Evolutionary conservation across 2,329 filamentous ascomycete species (phyloP), one percentile per base, ranked within the genome.

Genomic region (Beauveria scarabaeidicola): DNA sequence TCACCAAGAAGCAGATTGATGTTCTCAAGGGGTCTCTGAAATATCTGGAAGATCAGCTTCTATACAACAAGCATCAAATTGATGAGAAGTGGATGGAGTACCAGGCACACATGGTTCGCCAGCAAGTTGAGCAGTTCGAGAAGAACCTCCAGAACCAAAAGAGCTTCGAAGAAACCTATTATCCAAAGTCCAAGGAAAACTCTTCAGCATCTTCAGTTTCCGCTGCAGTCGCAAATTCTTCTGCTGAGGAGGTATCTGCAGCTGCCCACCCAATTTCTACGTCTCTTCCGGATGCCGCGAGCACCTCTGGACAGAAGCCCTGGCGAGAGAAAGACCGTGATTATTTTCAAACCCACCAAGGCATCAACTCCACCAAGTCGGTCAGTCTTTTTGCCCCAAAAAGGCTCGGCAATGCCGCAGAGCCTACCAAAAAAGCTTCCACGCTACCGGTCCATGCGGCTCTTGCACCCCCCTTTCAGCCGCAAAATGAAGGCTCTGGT

Each of bases 21-120:
- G 70, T 73, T 46, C 75, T 86, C 58, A 77, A 76, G 44, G 65
- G 68, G n/a, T 77, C 77, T n/a, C 73, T 86, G 61, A 81, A 78
- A 65, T 79, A 80, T 60, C 74, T 81, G 44, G 78, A 85, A 63
- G 79, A 82, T 61, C 83, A 87, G 64, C 69, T 86, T 48, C 77
- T 78, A 56, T 84, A 81, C 73, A 86, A 86, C 66, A 80, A 77
- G 63, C 81, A 86, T 63, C 83, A 86, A 64, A 83, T 86, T 62
- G 83, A 86, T 61, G 81, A 82, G 64, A 76, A 74, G 62, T 70
- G 75, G 38, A 78, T 83, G 68, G 74, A 78, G 61, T 66, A 71
- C 27, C 75, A 77, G 47, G 75, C 73, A 3, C 66, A 72, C 40
- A 67, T 72, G 40, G 67, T 82, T 60, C 70, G 73, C n/a, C 69